Base-by-base conservation (phyloP, 805 yeast genomes). In the Candida fluviatilis region DNA sequence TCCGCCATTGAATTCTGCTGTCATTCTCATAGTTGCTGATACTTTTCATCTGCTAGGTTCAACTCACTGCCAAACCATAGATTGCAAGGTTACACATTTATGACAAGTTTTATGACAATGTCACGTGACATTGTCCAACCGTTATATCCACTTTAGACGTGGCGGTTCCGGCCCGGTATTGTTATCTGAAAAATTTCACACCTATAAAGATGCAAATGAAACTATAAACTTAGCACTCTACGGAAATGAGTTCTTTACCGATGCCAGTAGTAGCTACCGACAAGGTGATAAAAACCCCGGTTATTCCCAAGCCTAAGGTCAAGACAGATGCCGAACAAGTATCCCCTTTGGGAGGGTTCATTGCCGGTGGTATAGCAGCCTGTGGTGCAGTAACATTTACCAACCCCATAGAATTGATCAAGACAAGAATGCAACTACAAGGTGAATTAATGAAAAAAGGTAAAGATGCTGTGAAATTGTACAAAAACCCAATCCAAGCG, bases 331-430 rank as follows among this genome's bases (percentile, higher is more conserved):
- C 81, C n/a, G 81, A 77, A 47, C 66, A 74, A 47, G 73, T 83
- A 15, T 71, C 82, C 28, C 78, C 86, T 3, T 47, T 71, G 10
- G 95, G 95, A 15, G 95, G 96, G 2, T 88, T 90, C 51, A 52
- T 81, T 4, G 96, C 96, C 3, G 97, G 96, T 39, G 95, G 93
- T 6, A 41, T 84, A 12, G 99, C 99, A 2, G 97, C 98, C 2
- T 90, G 98, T 68, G 93, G 95, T 38, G 98, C 99, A 0, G 99
- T 93, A 32, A 91, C 97, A 0, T 82, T 91, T 57, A 90, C 98
- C 3, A 93, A 93, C 58, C 99, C 99, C 4, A 83, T 93, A 46
- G 99, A 93, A 62, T 70, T 93, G 45, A 88, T 91, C 50, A 93
- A 93, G 66, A 93, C 95, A 6, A 71, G 98, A 65, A 85, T 91